A percentile compares a stretch with the other conserved stretches of the same genome.
phyloP scores from a whole-genome alignment of 371 early-diverging fungal species.

The Umbelopsis sp. region DNA sequence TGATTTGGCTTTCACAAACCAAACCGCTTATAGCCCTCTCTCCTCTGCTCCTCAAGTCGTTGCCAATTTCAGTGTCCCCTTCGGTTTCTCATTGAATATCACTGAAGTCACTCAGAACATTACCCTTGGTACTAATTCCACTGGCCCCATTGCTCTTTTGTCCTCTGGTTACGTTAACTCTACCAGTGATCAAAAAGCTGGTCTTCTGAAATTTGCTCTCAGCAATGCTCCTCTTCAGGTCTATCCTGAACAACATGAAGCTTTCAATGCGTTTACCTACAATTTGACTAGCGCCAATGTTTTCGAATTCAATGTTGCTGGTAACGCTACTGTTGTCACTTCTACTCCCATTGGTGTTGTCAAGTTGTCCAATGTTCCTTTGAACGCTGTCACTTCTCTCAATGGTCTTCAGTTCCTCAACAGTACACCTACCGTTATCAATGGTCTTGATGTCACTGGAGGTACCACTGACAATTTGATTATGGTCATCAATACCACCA shows the following conservation, averaged over 20 bases:
- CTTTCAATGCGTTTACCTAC: slow-evolving; percentile 54
- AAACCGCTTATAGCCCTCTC: slow-evolving; percentile 48
- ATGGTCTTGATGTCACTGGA: slow-evolving; percentile 59
- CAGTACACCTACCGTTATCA: slow-evolving; percentile 53
- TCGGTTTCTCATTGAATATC: slow-evolving; percentile 56
- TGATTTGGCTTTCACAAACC: slow-evolving; percentile 44
- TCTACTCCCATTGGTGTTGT: slow-evolving; percentile 61
- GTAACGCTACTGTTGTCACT: slow-evolving; percentile 52
- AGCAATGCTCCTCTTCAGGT: slow-evolving; percentile 37
- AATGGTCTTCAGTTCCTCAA: slow-evolving; percentile 63
- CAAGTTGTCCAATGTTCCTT: slow-evolving; percentile 53
- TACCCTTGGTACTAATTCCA: slow-evolving; percentile 39
- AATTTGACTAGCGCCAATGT: slow-evolving; percentile 45
- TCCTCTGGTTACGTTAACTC: slow-evolving; percentile 43
- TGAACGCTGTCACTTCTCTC: slow-evolving; percentile 53
- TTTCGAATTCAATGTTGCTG: slow-evolving; percentile 50
- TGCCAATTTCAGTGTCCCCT: slow-evolving; percentile 54
- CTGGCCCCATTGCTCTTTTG: slow-evolving; percentile 48
- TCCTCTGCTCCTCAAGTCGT: slow-evolving; percentile 48
- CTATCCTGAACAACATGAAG: slow-evolving; percentile 33
- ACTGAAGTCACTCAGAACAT: slow-evolving; percentile 51
- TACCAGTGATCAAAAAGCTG: slow-evolving; percentile 46
- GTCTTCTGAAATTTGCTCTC: slow-evolving; percentile 50
- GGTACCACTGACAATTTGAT: slow-evolving; percentile 49
- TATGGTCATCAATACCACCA: slow-evolving; percentile 53